Conservation (phyloP, 139 green algal genomes). For the Picocystis salinarum region DNA sequence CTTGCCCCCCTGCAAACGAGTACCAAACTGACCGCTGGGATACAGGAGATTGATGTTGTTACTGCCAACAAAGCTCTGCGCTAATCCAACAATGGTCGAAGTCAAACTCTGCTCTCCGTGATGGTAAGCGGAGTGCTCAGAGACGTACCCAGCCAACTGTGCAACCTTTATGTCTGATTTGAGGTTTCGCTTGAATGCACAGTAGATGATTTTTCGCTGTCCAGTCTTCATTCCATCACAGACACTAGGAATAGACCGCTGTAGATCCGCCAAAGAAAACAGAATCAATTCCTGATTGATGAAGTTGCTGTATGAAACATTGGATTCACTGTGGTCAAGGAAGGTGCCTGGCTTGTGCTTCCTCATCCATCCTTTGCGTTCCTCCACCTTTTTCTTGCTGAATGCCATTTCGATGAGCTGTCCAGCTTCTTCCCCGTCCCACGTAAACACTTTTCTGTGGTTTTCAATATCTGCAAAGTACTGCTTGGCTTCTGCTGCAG, state of each 20-base stretch:
- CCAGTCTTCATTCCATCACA: slow-evolving; percentile 95
- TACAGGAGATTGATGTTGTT: slow-evolving; percentile 98
- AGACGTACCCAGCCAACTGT: slow-evolving; percentile 88
- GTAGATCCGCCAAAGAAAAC: slow-evolving; percentile 57
- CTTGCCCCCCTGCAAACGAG: slow-evolving; percentile 81
- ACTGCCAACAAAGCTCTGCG: slow-evolving; percentile 85
- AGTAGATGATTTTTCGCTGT: slow-evolving; percentile 96
- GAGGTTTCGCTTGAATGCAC: slow-evolving; percentile 93
- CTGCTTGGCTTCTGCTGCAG: slow-evolving; percentile 72
- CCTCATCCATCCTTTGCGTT: slow-evolving; percentile 86
- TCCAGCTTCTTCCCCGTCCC: slow-evolving; percentile 32
- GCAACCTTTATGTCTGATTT: slow-evolving; percentile 73
- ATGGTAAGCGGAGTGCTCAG: slow-evolving; percentile 95
- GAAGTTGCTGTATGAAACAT: slow-evolving; percentile 86
- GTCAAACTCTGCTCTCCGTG: slow-evolving; percentile 79
- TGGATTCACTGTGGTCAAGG: slow-evolving; percentile 61
- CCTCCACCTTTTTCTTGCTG: slow-evolving; percentile 93
- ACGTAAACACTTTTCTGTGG: slow-evolving; percentile 29
- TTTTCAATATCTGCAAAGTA: slow-evolving; percentile 77
- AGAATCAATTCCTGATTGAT: slow-evolving; percentile 42
- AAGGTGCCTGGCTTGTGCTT: slow-evolving; percentile 62
- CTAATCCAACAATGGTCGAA: slow-evolving; percentile 70
- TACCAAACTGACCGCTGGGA: slow-evolving; percentile 59
- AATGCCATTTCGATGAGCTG: slow-evolving; percentile 87
- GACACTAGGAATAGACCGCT: slow-evolving; percentile 88